Percentiles rank a stretch among this genome's conserved stretches.
Conservation (phyloP, 2,329 filamentous ascomycete genomes). For the Ascochyta lentis region DNA sequence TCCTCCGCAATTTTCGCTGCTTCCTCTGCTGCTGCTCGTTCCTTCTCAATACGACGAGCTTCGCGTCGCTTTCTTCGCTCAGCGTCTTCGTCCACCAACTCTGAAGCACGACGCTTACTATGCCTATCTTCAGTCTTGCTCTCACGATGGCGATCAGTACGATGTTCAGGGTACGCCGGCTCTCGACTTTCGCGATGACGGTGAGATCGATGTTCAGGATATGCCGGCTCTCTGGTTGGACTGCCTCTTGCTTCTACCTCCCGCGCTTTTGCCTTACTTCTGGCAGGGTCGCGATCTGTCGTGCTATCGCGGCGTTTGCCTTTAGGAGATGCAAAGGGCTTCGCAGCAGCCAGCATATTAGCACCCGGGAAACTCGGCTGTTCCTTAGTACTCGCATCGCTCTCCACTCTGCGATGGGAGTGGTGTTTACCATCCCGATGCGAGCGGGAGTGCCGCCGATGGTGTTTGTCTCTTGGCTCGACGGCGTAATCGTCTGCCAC, state of each 20-base stretch:
- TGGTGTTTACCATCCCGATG: constrained; percentile 32
- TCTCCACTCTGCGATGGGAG: constrained; percentile 40
- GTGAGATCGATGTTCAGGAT: constrained; percentile 37
- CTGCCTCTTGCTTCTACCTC: constrained; percentile 22
- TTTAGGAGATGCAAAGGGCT: constrained; percentile 28
- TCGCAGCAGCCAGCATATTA: constrained; percentile 28
- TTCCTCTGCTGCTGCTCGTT: constrained; percentile 36
- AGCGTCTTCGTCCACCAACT: constrained; percentile 35
- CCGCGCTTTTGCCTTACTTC: constrained; percentile 32
- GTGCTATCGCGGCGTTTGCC: constrained; percentile 43
- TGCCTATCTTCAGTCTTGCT: constrained; percentile 36
- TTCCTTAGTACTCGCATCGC: constrained; percentile 39
- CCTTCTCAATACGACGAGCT: constrained; percentile 37
- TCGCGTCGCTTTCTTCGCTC: constrained; percentile 39
- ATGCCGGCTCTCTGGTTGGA: constrained; percentile 33
- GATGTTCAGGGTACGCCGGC: constrained; percentile 37
- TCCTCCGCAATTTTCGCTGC: constrained; percentile 30
- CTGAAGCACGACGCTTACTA: constrained; percentile 35
- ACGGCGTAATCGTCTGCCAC: constrained; percentile 30
- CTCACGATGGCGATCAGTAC: constrained; percentile 38
- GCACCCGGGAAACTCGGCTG: constrained; percentile 28
- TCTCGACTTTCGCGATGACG: constrained; percentile 38
- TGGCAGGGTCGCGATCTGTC: constrained; percentile 35
- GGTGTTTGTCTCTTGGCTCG: constrained; percentile 35
- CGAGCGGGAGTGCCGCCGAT: constrained; percentile 40